Conservation (phyloP, 2,329 filamentous ascomycete genomes). For the Botrytis byssoidea region DNA sequence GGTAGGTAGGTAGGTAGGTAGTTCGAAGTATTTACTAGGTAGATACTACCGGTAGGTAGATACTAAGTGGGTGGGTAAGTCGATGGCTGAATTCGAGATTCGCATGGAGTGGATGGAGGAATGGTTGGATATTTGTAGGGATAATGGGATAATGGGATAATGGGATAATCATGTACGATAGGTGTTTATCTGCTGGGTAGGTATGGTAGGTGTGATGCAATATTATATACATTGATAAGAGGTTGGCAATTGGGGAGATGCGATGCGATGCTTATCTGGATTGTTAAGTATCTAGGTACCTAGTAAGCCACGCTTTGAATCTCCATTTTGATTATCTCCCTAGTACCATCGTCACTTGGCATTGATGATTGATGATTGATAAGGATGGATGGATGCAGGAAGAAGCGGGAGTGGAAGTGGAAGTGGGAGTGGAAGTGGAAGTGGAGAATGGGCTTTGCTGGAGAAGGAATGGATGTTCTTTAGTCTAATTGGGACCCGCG, state of each 20-base stretch:
- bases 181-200: no score
- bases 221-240: neutral
- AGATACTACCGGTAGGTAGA: neutral
- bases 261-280: no score
- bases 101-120: no score
- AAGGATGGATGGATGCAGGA: neutral
- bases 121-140: no score
- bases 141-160: neutral
- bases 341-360: neutral
- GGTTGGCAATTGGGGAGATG: no score
- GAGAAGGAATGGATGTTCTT: neutral
- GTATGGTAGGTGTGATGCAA: neutral
- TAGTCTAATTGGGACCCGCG: slow-evolving; percentile 1
- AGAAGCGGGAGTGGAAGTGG: no score
- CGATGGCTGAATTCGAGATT: no score
- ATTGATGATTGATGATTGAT: neutral
- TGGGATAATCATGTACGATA: neutral
- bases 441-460: neutral
- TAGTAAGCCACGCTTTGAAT: neutral
- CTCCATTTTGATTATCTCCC: neutral
- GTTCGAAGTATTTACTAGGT: neutral
- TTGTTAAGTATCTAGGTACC: no score
- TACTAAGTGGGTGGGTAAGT: neutral
- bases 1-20: no score
- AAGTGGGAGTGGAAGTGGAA: neutral